Conservation (phyloP, 2,329 filamentous ascomycete genomes). For the Tolypocladium endophyticum region DNA sequence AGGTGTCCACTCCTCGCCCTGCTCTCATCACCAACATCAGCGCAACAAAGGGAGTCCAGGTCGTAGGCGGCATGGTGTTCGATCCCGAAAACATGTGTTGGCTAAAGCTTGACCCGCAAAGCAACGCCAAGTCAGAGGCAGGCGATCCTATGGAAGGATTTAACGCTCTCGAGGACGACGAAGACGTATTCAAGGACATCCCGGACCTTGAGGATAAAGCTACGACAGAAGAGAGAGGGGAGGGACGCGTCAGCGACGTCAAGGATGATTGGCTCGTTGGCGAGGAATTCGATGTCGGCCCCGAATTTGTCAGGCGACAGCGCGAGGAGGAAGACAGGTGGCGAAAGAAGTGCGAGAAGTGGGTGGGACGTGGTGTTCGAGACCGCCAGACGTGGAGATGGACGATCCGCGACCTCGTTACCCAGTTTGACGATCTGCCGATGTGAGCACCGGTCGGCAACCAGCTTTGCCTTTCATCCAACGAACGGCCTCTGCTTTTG, state of each 20-base stretch:
- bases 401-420: slow-evolving; percentile 55
- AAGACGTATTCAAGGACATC: slow-evolving; percentile 91
- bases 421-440: slow-evolving; percentile 28
- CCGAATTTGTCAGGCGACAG: slow-evolving; percentile 82
- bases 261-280: slow-evolving; percentile 78
- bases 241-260: slow-evolving; percentile 46
- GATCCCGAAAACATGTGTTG: slow-evolving; percentile 96
- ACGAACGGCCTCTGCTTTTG: neutral
- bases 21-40: slow-evolving; percentile 89
- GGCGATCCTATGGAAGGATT: slow-evolving; percentile 52
- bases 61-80: slow-evolving; percentile 97
- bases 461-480: neutral
- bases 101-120: slow-evolving; percentile 61
- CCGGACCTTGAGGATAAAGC: slow-evolving; percentile 72
- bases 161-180: slow-evolving; percentile 71
- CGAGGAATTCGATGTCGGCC: slow-evolving; percentile 95
- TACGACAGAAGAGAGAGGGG: slow-evolving; percentile 36
- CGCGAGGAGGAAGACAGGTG: slow-evolving; percentile 86
- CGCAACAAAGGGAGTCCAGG: slow-evolving; percentile 74
- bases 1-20: slow-evolving; percentile 50
- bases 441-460: slow-evolving; percentile 12
- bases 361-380: slow-evolving; percentile 54
- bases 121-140: slow-evolving; percentile 34
- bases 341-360: slow-evolving; percentile 78
- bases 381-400: slow-evolving; percentile 63